Evolutionary conservation across 169 alveolate species (phyloP).

Genomic region (Pseudocohnilembus persalinus): DNA sequence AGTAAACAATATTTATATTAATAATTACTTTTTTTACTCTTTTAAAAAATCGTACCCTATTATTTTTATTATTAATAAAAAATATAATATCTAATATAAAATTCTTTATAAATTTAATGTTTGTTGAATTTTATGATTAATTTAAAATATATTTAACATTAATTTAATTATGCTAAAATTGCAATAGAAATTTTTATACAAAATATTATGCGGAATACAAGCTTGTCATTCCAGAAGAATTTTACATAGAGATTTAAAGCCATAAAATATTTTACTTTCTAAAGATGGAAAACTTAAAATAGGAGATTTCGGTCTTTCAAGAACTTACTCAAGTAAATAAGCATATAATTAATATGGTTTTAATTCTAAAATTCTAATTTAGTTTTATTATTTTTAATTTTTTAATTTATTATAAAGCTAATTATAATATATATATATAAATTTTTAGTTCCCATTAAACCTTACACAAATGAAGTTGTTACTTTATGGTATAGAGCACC

Average conservation of each 20-base stretch:
- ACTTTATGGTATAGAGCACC: slow-evolving; percentile 99
- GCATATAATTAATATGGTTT: too few relatives aligned
- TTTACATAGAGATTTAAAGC: slow-evolving; percentile 83
- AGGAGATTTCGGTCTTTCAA: slow-evolving; percentile 72
- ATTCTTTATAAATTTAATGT: too few relatives aligned
- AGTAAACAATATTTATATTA: slow-evolving; percentile 23
- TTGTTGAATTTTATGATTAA: too few relatives aligned
- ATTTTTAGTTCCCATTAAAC: slow-evolving; percentile 85
- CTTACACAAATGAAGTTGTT: slow-evolving; percentile 94
- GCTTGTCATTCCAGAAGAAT: slow-evolving; percentile 76
- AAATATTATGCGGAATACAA: slow-evolving; percentile 73
- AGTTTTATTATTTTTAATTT: too few relatives aligned
- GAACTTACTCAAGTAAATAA: slow-evolving; percentile 24
- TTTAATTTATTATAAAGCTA: too few relatives aligned
- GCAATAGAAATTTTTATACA: too few relatives aligned
- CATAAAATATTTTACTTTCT: slow-evolving; percentile 74
- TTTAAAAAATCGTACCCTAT: not conserved
- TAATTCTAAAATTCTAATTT: too few relatives aligned
- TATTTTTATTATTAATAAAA: too few relatives aligned
- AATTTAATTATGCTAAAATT: too few relatives aligned
- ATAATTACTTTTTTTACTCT: not conserved
- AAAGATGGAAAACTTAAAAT: slow-evolving; percentile 42
- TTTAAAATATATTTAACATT: too few relatives aligned
- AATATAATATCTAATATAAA: too few relatives aligned
- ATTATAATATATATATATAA: too few relatives aligned